phyloP scores from a whole-genome alignment of 306 rosid species.

The Trifolium fragiferum region DNA sequence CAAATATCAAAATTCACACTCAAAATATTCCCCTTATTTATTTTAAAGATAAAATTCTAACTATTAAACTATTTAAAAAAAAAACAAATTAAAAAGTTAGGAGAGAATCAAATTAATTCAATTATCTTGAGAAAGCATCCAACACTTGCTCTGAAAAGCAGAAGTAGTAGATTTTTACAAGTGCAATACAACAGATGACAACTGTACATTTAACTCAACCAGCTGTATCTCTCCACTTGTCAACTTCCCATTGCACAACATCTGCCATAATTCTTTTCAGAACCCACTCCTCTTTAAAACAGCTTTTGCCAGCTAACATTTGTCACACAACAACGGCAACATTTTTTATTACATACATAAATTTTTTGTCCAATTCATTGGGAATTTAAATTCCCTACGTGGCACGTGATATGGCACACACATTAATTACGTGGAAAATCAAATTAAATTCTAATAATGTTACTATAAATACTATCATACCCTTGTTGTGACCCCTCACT shows the following conservation, averaged over 20 bases:
- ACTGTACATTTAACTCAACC: slow-evolving; percentile 54
- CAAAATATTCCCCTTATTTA: no score
- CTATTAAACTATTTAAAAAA: no score
- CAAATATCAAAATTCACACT: no score
- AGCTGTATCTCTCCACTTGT: slow-evolving; percentile 56
- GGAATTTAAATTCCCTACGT: slow-evolving; percentile 51
- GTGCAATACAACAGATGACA: slow-evolving; percentile 51
- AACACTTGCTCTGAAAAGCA: slow-evolving; percentile 42
- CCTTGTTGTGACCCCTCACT: slow-evolving; percentile 22
- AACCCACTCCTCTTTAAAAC: slow-evolving; percentile 39
- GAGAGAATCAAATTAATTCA: background rate
- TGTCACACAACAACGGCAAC: slow-evolving; percentile 62
- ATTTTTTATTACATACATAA: slow-evolving; percentile 44
- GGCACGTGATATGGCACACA: slow-evolving; percentile 54
- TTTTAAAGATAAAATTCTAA: no score
- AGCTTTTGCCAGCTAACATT: slow-evolving; percentile 69
- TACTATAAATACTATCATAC: background rate
- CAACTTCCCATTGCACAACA: background rate
- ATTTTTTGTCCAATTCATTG: slow-evolving; percentile 22
- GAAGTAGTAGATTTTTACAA: slow-evolving; percentile 30
- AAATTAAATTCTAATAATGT: background rate
- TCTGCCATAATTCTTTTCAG: slow-evolving; percentile 38
- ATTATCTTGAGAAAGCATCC: background rate
- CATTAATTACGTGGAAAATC: slow-evolving; percentile 31
- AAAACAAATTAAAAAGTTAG: background rate